A percentile compares a stretch with the other conserved stretches of the same genome.
Evolutionary conservation across 371 early-diverging fungal genomes (phyloP).

Genomic region (Choanephora cucurbitarum): DNA sequence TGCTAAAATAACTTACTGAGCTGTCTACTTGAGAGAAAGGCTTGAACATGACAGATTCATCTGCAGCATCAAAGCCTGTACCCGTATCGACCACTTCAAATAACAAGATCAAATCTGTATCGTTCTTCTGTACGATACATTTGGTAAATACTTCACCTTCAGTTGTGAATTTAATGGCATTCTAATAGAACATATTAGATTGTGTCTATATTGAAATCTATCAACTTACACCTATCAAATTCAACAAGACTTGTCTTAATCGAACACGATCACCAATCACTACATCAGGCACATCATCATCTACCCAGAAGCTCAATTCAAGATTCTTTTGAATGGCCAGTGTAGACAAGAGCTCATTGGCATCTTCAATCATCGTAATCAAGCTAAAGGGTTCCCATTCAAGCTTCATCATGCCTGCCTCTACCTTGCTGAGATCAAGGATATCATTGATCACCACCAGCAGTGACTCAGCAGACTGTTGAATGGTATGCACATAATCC

Average conservation of each 20-base stretch:
- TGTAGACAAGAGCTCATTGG: constrained; percentile 62
- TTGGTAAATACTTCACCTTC: constrained; percentile 65
- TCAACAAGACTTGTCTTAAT: constrained; percentile 58
- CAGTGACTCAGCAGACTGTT: constrained; percentile 64
- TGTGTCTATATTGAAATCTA: background rate
- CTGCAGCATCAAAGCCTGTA: constrained; percentile 62
- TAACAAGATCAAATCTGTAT: constrained; percentile 44
- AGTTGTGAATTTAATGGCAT: constrained; percentile 69
- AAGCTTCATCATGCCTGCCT: constrained; percentile 73
- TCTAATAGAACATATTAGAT: constrained; percentile 29
- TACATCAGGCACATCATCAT: constrained; percentile 60
- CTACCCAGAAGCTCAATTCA: constrained; percentile 62
- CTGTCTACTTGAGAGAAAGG: constrained; percentile 70
- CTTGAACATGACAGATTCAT: constrained; percentile 68
- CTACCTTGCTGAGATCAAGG: constrained; percentile 69
- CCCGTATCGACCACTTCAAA: constrained; percentile 71
- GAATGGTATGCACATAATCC: constrained; percentile 68
- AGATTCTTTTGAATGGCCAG: constrained; percentile 63
- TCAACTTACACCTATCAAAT: constrained; percentile 56
- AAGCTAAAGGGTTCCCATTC: constrained; percentile 66
- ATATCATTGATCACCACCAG: constrained; percentile 73
- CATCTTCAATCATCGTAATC: constrained; percentile 62
- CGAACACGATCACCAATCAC: constrained; percentile 63
- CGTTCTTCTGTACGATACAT: constrained; percentile 46
- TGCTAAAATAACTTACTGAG: constrained; percentile 38